Conservation (phyloP, 1,139 yeast species). For the Suhomyces atakaporum region DNA sequence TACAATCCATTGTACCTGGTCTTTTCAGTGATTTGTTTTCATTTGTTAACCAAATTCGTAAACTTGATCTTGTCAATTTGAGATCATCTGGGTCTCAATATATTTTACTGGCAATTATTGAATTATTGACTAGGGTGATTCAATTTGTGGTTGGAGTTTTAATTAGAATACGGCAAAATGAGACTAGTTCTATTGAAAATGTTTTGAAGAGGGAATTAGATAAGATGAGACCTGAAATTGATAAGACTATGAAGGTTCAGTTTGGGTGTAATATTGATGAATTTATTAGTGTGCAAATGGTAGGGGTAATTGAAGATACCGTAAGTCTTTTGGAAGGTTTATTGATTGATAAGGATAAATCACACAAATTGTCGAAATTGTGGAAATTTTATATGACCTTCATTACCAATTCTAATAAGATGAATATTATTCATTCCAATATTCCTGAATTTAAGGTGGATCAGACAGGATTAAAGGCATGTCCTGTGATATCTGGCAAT, state of each 20-base stretch:
- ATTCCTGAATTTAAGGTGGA: slow-evolving; percentile 30
- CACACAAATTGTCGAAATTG: slow-evolving; percentile 33
- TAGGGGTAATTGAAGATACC: slow-evolving; percentile 23
- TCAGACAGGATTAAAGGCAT: slow-evolving; percentile 12
- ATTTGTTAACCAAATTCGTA: slow-evolving; percentile 17
- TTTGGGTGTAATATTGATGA: slow-evolving; percentile 16
- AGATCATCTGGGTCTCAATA: slow-evolving; percentile 25
- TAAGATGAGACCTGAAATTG: slow-evolving; percentile 9
- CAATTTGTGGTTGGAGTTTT: slow-evolving; percentile 42
- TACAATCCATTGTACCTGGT: slow-evolving; percentile 25
- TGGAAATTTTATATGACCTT: slow-evolving; percentile 48
- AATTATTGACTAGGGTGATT: slow-evolving; percentile 33
- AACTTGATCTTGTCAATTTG: slow-evolving; percentile 14
- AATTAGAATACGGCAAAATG: slow-evolving; percentile 21
- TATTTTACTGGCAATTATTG: slow-evolving; percentile 31
- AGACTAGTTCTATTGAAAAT: slow-evolving; percentile 2
- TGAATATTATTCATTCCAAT: slow-evolving; percentile 34
- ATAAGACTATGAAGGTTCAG: slow-evolving; percentile 9
- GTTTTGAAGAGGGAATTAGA: slow-evolving; percentile 8
- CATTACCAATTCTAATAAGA: slow-evolving; percentile 32
- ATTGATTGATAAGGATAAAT: slow-evolving; percentile 23
- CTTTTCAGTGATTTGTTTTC: slow-evolving; percentile 23
- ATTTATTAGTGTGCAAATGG: slow-evolving; percentile 22
- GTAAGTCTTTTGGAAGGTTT: slow-evolving; percentile 21
- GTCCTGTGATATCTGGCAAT: slow-evolving; percentile 18